phyloP scores from a whole-genome alignment of 192 early-diverging fungal genomes.

The Mortierella hygrophila region DNA sequence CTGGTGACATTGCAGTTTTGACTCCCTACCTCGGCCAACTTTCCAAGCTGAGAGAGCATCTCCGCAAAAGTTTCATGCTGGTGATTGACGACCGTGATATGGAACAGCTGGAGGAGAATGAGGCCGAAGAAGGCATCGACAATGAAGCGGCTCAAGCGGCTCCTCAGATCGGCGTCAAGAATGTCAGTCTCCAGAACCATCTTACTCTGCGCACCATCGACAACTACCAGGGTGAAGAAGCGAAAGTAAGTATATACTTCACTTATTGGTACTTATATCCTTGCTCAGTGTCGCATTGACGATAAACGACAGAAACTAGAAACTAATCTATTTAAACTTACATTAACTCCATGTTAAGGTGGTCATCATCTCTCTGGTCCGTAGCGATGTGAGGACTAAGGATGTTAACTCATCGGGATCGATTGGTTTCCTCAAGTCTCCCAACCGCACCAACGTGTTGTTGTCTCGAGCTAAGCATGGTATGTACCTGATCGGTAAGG shows the following conservation, averaged over 20 bases:
- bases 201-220: constrained; percentile 60
- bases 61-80: constrained; percentile 39
- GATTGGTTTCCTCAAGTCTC: constrained; percentile 69
- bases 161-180: constrained; percentile 4
- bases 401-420: constrained; percentile 6
- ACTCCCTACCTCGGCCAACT: constrained; percentile 70
- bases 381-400: constrained; percentile 32
- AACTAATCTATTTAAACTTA: background rate
- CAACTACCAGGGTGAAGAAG: constrained; percentile 56
- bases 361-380: constrained; percentile 59
- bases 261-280: background rate
- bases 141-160: background rate
- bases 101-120: constrained; percentile 40
- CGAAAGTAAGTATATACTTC: too few species aligned
- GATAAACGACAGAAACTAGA: too few species aligned
- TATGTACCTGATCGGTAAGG: constrained; percentile 69
- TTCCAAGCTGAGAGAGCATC: constrained; percentile 53
- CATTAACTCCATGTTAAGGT: constrained; percentile 27
- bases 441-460: constrained; percentile 70
- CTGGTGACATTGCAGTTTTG: constrained; percentile 64
- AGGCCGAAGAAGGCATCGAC: constrained; percentile 14
- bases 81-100: constrained; percentile 57
- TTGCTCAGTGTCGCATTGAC: background rate
- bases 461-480: constrained; percentile 71
- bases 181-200: constrained; percentile 36